A percentile compares a stretch with the other conserved stretches of the same genome.
These are phyloP conservation scores for Bryum argenteum DNA, from an alignment of 225 moss, liverwort and hornwort genomes.

Conservation along the genomic window DNA sequence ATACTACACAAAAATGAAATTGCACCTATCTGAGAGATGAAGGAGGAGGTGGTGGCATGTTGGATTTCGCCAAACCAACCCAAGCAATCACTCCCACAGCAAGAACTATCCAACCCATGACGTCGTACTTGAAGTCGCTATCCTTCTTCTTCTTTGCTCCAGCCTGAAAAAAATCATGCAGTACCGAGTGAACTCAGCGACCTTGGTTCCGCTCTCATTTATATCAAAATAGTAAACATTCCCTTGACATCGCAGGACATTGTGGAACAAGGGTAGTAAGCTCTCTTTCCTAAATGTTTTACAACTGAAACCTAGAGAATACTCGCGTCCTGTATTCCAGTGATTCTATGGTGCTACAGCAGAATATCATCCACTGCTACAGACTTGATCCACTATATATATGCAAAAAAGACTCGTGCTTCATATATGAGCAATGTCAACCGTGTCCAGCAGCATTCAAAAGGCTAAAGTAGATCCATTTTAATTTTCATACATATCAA, in stretches of 20 bases:
- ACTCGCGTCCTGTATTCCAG: no score
- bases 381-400: no score
- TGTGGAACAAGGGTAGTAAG: no score
- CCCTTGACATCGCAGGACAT: no score
- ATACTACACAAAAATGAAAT: slow-evolving; percentile 13
- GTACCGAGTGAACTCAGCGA: slow-evolving; percentile 13
- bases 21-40: slow-evolving; percentile 69
- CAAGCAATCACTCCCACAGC: slow-evolving; percentile 91
- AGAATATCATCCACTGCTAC: no score
- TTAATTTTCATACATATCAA: not conserved
- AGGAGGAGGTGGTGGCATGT: slow-evolving; percentile 79
- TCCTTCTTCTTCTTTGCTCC: slow-evolving; percentile 93
- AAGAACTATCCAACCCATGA: slow-evolving; percentile 97
- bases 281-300: no score
- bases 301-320: no score
- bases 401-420: no score
- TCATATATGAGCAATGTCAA: not conserved
- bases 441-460: slow-evolving; percentile 3
- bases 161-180: slow-evolving; percentile 34
- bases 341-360: no score
- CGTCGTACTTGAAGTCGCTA: slow-evolving; percentile 93
- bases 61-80: slow-evolving; percentile 85
- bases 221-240: not conserved
- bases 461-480: not conserved
- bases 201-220: not conserved